Percentiles rank a stretch among this genome's conserved stretches.
Evolutionary conservation across 176 grass and related monocot genomes (phyloP).

Genomic region (Carex scoparia): DNA sequence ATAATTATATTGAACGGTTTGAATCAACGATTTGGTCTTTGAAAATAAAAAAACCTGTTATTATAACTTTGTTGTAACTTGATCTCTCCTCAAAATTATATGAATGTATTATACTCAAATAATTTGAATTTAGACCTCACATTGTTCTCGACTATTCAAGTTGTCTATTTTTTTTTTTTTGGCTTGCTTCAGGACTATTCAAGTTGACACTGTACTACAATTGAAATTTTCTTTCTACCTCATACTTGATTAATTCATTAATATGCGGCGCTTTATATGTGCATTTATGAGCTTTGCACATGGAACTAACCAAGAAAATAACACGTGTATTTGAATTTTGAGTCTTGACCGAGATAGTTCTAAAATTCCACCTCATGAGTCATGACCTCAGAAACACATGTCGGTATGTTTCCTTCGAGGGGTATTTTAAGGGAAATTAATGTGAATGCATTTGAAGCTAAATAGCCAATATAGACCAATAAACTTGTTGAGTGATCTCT

Average conservation of each 20-base stretch:
- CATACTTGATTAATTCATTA: background rate
- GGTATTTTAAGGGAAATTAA: background rate
- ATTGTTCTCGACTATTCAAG: too few species aligned
- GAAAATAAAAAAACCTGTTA: too few species aligned
- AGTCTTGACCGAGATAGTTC: background rate
- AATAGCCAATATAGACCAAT: background rate
- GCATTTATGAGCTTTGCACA: background rate
- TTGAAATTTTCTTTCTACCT: background rate
- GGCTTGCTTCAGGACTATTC: too few species aligned
- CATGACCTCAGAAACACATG: background rate
- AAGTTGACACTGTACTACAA: background rate
- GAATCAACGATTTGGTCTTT: too few species aligned
- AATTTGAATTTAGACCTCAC: too few species aligned
- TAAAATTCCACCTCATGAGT: background rate
- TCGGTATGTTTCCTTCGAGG: background rate
- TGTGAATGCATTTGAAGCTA: background rate
- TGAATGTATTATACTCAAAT: too few species aligned
- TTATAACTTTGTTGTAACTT: too few species aligned
- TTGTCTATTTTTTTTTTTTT: too few species aligned
- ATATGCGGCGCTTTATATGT: background rate
- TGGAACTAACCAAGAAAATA: background rate
- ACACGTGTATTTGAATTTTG: background rate
- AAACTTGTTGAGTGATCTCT: background rate
- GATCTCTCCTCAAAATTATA: too few species aligned
- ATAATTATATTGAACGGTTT: too few species aligned